Percentiles rank a stretch among this genome's conserved stretches.
Conservation (phyloP, 805 yeast species). For the Yamadazyma insecticola region DNA sequence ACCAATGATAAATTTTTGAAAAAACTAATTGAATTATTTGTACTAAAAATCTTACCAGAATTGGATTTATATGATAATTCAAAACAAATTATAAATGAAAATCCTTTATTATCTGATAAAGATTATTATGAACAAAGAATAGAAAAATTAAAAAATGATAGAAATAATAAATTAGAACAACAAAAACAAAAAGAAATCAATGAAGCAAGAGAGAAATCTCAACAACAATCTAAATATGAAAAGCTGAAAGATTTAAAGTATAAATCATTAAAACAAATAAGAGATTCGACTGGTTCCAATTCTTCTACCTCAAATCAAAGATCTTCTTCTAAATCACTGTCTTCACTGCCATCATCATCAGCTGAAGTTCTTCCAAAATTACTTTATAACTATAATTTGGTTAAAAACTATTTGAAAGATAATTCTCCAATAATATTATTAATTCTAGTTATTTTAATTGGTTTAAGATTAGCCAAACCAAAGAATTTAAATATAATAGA, state of each 20-base stretch:
- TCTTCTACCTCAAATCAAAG: constrained; percentile 1
- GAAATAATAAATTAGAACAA: constrained; percentile 10
- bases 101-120: constrained; percentile 12
- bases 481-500: constrained; percentile 24
- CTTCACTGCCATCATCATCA: constrained; percentile 3
- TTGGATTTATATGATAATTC: constrained; percentile 25
- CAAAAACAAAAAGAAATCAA: constrained; percentile 14
- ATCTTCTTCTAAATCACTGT: no score
- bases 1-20: constrained; percentile 7
- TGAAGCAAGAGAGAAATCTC: constrained; percentile 17
- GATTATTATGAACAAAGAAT: constrained; percentile 6
- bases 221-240: constrained; percentile 12
- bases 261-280: constrained; percentile 23
- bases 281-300: constrained; percentile 3
- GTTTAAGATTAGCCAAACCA: constrained; percentile 17
- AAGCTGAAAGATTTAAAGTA: constrained; percentile 23
- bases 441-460: constrained; percentile 15
- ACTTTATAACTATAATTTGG: constrained; percentile 13
- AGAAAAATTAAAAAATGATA: constrained; percentile 8
- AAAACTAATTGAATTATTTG: constrained; percentile 27
- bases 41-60: constrained; percentile 32
- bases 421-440: constrained; percentile 26
- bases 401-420: constrained; percentile 18
- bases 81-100: constrained; percentile 19
- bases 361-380: constrained; percentile 12